Conservation (phyloP, 805 yeast genomes). For the Candida peoriensis region DNA sequence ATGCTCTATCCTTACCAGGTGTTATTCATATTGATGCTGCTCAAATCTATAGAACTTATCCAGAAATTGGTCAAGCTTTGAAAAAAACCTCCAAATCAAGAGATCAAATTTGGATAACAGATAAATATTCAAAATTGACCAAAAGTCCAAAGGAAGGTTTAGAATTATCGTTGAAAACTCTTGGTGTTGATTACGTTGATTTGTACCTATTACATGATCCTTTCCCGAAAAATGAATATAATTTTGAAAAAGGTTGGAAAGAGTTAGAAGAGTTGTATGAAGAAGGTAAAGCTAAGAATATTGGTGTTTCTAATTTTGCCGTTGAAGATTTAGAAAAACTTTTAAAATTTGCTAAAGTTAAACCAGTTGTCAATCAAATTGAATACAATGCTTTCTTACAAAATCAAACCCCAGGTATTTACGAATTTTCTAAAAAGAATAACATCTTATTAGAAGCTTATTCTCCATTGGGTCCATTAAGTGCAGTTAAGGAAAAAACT, state of each 20-base stretch:
- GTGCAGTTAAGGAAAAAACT: constrained; percentile 39
- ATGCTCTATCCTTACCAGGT: constrained; percentile 38
- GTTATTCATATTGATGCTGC: constrained; percentile 56
- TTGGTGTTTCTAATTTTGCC: constrained; percentile 60
- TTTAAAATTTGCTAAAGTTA: constrained; percentile 30
- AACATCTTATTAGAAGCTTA: constrained; percentile 58
- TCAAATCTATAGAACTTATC: constrained; percentile 48
- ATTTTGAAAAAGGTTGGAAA: constrained; percentile 47
- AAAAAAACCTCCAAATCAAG: constrained; percentile 38
- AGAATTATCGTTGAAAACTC: constrained; percentile 31
- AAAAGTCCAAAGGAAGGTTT: constrained; percentile 38
- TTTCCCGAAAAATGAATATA: constrained; percentile 32
- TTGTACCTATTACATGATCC: constrained; percentile 50
- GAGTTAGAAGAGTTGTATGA: constrained; percentile 42
- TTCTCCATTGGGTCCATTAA: constrained; percentile 61
- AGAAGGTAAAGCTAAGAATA: constrained; percentile 48
- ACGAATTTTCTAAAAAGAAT: constrained; percentile 44
- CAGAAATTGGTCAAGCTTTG: constrained; percentile 47
- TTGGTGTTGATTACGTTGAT: constrained; percentile 44
- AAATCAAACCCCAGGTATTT: constrained; percentile 58
- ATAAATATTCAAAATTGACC: constrained; percentile 38
- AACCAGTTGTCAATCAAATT: constrained; percentile 59
- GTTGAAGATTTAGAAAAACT: constrained; percentile 40
- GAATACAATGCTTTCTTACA: constrained; percentile 64
- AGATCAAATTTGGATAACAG: constrained; percentile 48